Conservation (phyloP, 257 asterid genomes). For the Lycium barbarum region DNA sequence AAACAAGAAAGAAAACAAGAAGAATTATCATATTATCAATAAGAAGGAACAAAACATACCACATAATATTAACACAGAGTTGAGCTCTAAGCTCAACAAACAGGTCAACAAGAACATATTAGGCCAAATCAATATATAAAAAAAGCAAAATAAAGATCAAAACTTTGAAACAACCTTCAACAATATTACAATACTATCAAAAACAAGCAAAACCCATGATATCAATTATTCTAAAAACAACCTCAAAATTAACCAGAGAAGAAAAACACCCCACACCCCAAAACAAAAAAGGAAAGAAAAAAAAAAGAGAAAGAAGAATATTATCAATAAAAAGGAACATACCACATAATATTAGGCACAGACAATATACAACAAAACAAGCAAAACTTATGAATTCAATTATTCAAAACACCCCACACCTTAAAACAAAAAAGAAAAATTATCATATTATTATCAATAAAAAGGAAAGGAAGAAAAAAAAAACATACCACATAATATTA, state of each 20-base stretch:
- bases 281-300: background rate
- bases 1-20: background rate
- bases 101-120: slow-evolving; percentile 49
- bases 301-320: background rate
- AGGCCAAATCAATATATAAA: too few relatives aligned
- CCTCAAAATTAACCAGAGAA: background rate
- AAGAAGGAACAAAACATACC: slow-evolving; percentile 47
- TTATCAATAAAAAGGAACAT: too few relatives aligned
- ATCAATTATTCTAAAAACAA: background rate
- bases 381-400: too few relatives aligned
- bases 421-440: background rate
- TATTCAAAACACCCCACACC: background rate
- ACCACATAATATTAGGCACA: background rate
- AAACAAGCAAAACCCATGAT: too few relatives aligned
- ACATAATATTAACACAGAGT: slow-evolving; percentile 90
- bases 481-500: slow-evolving; percentile 81
- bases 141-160: too few relatives aligned
- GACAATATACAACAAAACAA: background rate
- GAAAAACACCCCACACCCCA: background rate
- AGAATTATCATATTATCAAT: slow-evolving; percentile 24
- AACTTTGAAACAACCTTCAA: too few relatives aligned
- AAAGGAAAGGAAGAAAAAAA: slow-evolving; percentile 20
- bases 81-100: slow-evolving; percentile 96
- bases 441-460: slow-evolving; percentile 24
- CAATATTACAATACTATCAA: too few relatives aligned